phyloP scores from a whole-genome alignment of 108 stramenopile genomes.

The Seminavis robusta region DNA sequence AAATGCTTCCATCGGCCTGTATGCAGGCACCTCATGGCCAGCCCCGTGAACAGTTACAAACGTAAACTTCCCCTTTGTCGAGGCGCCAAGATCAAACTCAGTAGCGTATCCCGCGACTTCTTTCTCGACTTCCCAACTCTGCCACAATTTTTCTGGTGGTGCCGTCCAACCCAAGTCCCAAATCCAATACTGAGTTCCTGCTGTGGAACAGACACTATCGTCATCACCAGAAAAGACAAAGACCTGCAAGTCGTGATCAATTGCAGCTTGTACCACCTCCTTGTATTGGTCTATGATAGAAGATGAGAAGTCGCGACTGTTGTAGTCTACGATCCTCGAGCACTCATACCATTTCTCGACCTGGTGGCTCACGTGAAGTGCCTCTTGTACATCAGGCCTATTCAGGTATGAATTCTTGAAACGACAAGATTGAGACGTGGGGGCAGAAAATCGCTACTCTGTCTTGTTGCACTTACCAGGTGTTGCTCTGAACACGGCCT shows the following conservation, averaged over 20 bases:
- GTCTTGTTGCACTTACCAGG: too few relatives aligned
- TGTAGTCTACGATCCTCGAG: constrained; percentile 22
- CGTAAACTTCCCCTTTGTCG: constrained; percentile 22
- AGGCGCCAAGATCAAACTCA: constrained; percentile 25
- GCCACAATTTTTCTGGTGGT: constrained; percentile 29
- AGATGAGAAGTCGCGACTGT: background rate
- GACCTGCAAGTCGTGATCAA: constrained; percentile 24
- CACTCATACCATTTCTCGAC: constrained; percentile 47
- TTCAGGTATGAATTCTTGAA: too few relatives aligned
- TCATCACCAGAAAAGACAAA: constrained; percentile 63
- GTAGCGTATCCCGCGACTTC: constrained; percentile 71
- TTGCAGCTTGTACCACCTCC: constrained; percentile 8
- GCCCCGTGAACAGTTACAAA: constrained; percentile 76
- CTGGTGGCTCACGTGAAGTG: constrained; percentile 41
- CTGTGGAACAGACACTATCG: constrained; percentile 49
- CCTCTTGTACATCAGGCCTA: constrained; percentile 50
- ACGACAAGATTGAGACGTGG: too few relatives aligned
- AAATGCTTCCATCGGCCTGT: constrained; percentile 58
- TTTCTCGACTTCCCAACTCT: constrained; percentile 35
- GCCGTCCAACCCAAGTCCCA: constrained; percentile 35
- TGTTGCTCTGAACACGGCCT: constrained; percentile 51
- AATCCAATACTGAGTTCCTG: constrained; percentile 54
- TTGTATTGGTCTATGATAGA: constrained; percentile 15
- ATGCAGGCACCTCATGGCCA: constrained; percentile 76
- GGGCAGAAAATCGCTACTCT: too few relatives aligned